Percentiles rank a stretch among this genome's conserved stretches.
These are phyloP conservation scores for Biscogniauxia marginata DNA, from an alignment of 2,329 filamentous ascomycete genomes.

Conservation along the genomic window DNA sequence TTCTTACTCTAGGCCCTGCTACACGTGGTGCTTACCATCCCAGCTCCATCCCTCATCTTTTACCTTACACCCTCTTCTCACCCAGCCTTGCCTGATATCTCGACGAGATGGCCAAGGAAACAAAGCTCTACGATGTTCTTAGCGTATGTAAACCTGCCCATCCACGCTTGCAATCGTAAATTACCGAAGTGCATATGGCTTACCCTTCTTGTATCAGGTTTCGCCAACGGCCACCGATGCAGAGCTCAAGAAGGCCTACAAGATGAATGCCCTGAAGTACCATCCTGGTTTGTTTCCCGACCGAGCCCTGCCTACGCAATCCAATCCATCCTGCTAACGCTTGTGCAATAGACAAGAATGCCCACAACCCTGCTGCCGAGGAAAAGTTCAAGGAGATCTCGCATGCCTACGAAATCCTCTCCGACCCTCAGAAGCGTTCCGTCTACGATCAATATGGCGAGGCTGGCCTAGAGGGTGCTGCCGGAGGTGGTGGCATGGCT, in stretches of 20 bases:
- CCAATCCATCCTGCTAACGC: conserved; percentile 10
- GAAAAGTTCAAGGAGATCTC: conserved; percentile 99
- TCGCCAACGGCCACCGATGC: conserved; percentile 75
- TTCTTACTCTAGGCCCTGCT: conserved; percentile 1
- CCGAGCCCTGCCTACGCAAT: not conserved
- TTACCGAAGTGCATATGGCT: conserved; percentile 7
- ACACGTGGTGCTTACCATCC: not conserved
- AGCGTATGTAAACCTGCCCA: conserved; percentile 54
- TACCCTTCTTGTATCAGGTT: conserved; percentile 54
- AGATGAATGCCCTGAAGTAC: conserved; percentile 76
- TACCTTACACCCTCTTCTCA: not conserved
- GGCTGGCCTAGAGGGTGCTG: conserved; percentile 89
- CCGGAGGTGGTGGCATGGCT: conserved; percentile 79
- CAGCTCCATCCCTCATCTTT: not conserved
- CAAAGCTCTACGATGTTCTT: conserved; percentile 74
- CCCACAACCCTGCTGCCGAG: conserved; percentile 85
- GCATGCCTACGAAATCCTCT: conserved; percentile 92
- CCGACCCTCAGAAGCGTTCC: conserved; percentile 85
- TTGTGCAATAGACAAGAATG: conserved; percentile 77
- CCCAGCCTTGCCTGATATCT: conserved; percentile 7
- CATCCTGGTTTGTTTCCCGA: conserved; percentile 66
- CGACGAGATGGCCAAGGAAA: conserved; percentile 72
- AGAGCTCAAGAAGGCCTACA: conserved; percentile 90
- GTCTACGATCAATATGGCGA: conserved; percentile 98
- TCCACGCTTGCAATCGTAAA: not conserved